A percentile compares a stretch with the other conserved stretches of the same genome.
phyloP scores from a whole-genome alignment of 305 asterid genomes.

The Fraxinus paxiana region DNA sequence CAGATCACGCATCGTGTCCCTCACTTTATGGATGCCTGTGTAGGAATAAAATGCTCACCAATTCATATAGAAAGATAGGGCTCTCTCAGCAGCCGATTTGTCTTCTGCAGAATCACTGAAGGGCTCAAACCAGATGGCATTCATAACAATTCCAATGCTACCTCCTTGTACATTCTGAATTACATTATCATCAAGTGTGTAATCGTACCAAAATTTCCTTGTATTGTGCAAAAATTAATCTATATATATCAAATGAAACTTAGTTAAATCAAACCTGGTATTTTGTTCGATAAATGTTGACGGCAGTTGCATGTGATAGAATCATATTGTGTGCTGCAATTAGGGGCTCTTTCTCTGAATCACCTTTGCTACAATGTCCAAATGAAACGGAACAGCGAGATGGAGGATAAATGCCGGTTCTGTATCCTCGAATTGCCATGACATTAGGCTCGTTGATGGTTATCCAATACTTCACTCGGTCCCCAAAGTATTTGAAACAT shows the following conservation, averaged over 20 bases:
- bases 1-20: background rate
- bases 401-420: conserved; percentile 54
- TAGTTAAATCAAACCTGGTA: conserved; percentile 37
- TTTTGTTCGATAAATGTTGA: conserved; percentile 37
- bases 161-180: conserved; percentile 48
- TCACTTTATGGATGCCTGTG: background rate
- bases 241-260: background rate
- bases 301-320: conserved; percentile 51
- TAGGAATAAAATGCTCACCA: conserved; percentile 31
- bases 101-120: conserved; percentile 51
- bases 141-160: conserved; percentile 45
- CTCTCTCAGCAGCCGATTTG: conserved; percentile 56
- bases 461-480: conserved; percentile 54
- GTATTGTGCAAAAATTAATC: background rate
- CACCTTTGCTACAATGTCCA: conserved; percentile 49
- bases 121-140: conserved; percentile 52
- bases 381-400: conserved; percentile 43
- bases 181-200: background rate
- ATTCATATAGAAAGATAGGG: conserved; percentile 47
- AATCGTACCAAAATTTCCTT: background rate
- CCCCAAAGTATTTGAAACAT: conserved; percentile 56
- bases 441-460: conserved; percentile 61
- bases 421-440: conserved; percentile 46
- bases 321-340: conserved; percentile 63
- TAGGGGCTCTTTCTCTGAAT: conserved; percentile 50